A percentile compares a stretch with the other conserved stretches of the same genome.
These are phyloP conservation scores for Porpolomopsis calyptriformis DNA, from an alignment of 768 basidiomycete species.

Conservation along the genomic window DNA sequence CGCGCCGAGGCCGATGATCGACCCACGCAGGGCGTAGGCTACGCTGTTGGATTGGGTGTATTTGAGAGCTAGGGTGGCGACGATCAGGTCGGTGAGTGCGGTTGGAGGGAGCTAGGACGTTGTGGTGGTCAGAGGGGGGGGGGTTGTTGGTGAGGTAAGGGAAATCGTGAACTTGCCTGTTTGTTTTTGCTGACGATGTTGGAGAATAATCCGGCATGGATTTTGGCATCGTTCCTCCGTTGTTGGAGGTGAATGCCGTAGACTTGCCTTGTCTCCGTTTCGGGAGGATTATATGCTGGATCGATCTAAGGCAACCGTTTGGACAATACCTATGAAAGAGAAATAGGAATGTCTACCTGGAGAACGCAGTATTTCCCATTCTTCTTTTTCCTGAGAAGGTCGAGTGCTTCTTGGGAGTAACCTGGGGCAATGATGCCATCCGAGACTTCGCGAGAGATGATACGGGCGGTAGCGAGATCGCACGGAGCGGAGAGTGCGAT, in stretches of 20 bases:
- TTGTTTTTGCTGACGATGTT: slow-evolving; percentile 88
- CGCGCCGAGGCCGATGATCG: slow-evolving; percentile 91
- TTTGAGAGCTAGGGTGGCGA: slow-evolving; percentile 93
- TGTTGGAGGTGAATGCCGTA: slow-evolving; percentile 89
- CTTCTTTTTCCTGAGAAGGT: slow-evolving; percentile 91
- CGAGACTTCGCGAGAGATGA: slow-evolving; percentile 98
- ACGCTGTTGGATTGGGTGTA: slow-evolving; percentile 99
- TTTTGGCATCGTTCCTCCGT: slow-evolving; percentile 80
- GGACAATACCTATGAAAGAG: not conserved
- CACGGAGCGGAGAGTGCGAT: slow-evolving; percentile 90
- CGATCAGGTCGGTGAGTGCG: slow-evolving; percentile 85
- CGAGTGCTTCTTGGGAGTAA: slow-evolving; percentile 78
- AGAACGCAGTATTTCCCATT: slow-evolving; percentile 97
- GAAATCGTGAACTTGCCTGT: slow-evolving; percentile 39
- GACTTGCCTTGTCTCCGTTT: slow-evolving; percentile 87
- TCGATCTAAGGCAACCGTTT: slow-evolving; percentile 60
- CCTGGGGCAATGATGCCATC: slow-evolving; percentile 98
- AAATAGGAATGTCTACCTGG: slow-evolving; percentile 40
- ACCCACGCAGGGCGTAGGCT: slow-evolving; percentile 84
- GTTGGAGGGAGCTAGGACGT: slow-evolving; percentile 52
- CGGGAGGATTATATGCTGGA: slow-evolving; percentile 66
- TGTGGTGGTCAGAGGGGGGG: slow-evolving; percentile 1
- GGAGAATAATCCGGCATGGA: slow-evolving; percentile 67
- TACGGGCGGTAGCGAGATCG: slow-evolving; percentile 88
- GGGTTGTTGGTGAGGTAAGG: not conserved